Evolutionary conservation across 1,284 basidiomycete species (phyloP).

Genomic region (Moesziomyces aphidis): DNA sequence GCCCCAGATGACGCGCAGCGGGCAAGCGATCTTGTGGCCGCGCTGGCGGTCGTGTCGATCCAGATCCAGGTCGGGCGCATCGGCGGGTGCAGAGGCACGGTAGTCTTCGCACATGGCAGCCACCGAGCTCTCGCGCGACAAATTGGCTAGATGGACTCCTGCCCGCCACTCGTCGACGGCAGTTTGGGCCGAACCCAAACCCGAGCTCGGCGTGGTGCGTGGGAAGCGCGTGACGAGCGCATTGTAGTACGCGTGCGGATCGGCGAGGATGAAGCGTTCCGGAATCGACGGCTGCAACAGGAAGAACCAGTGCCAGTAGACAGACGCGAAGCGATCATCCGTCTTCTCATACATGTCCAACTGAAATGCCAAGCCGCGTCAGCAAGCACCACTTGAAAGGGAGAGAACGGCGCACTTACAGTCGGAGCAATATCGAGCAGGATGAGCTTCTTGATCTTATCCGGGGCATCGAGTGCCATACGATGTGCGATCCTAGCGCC

Average conservation of each 20-base stretch:
- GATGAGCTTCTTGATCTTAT: constrained; percentile 64
- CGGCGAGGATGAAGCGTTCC: constrained; percentile 68
- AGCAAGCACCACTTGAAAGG: not conserved
- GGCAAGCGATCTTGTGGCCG: constrained; percentile 60
- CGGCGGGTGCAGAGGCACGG: constrained; percentile 64
- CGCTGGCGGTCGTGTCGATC: constrained; percentile 60
- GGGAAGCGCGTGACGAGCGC: constrained; percentile 43
- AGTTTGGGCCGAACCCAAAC: constrained; percentile 3
- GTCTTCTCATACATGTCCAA: constrained; percentile 68
- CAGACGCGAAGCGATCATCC: constrained; percentile 63
- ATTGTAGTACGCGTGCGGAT: constrained; percentile 65
- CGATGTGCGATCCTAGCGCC: constrained; percentile 69
- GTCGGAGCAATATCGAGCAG: constrained; percentile 64
- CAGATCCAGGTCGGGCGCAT: constrained; percentile 66
- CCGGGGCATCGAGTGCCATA: constrained; percentile 67
- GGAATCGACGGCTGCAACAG: constrained; percentile 66
- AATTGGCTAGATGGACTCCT: constrained; percentile 13
- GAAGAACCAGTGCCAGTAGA: constrained; percentile 69
- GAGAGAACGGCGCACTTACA: constrained; percentile 5
- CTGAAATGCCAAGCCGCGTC: constrained; percentile 2
- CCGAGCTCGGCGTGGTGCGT: constrained; percentile 1
- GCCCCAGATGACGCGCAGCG: constrained; percentile 67
- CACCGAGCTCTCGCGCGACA: constrained; percentile 7
- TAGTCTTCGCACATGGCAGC: constrained; percentile 68
- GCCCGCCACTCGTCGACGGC: constrained; percentile 17